Evolutionary conservation across 179 eudicot genomes (phyloP), one percentile per base, ranked within the genome.

Genomic region (Spinacia oleracea): DNA sequence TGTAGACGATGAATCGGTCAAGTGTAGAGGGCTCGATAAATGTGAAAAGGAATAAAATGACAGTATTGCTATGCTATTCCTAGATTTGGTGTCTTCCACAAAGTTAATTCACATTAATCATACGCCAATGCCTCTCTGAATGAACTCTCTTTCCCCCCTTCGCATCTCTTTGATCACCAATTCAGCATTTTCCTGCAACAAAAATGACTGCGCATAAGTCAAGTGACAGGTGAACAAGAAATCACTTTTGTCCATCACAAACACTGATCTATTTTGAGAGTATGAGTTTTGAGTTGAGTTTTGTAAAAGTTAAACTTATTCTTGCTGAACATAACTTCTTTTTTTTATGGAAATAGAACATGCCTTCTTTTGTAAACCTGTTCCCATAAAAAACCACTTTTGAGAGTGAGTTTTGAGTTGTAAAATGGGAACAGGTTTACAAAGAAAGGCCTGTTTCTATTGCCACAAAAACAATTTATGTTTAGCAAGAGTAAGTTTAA

Each of bases 161-260:
- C 38, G 58, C 38, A 76, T 21, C 66, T 76, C 66, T 38, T 45
- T 48, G n/a, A 73, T 21, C 55, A 81, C 6, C 0, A 66, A 27
- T 70, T 75, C 70, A 67, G 72, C 76, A 29, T 67, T 51, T 62
- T 76, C 83, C 80, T 81, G 83, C 66, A 51, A 25, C 25, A 40
- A 14, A 45, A 18, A 64, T 31, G 32, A 45, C 34, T 12, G 1
- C 2, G 15, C 12, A 9, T 67, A 67, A 67, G 77, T 35, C 58
- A 76, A 45, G 27, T 27, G 34, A 70, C 12, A 70, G 23, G 31
- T 14, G 40, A 23, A 53, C 55, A 65, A 32, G 35, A 10, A 45
- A 2, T 2, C n/a, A 7, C 21, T 32, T 45, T 23, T 42, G 56
- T 9, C 25, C 20, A 63, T 31, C 70, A 46, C 3, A 14, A 42